Evolutionary conservation across 768 basidiomycete species (phyloP), one percentile per base, ranked within the genome.

Genomic region (Termitomyces sp.): DNA sequence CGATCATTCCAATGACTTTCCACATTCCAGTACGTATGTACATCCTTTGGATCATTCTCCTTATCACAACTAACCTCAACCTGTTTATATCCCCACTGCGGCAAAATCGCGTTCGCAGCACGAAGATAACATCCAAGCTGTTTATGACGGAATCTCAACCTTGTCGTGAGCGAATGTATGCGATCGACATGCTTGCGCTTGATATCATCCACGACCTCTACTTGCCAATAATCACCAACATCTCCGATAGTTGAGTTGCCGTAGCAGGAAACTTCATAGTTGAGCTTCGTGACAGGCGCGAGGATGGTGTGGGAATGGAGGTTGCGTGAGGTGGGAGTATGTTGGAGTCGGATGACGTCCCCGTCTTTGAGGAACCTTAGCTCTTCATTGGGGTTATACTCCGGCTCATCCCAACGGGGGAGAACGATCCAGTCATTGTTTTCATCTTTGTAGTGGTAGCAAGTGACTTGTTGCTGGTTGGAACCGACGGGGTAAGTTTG

Each of bases 11-110:
- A 94, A 71, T 99, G 97, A 67, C 86, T 91, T 73, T 99, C 97
- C 56, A 99, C 91, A 70, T 99, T 99, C 97, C 97, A 99, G 68
- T 94, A 91, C 3, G 95, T 96, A 72, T 94, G 92, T 18, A 80
- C 69, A 71, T 98, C 91, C 18, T 75, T 78, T 1, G 85, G 86
- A 66, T 91, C 83, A 66, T 95, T 90, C 71, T 93, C 88, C 74
- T 91, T 92, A 56, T 88, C 88, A 71, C 97, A 99, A 65, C 86
- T 90, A 50, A 98, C 95, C 71, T 99, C 97, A 55, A 98, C 82
- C 75, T 99, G 96, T 75, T 99, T 98, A 82, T 97, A 98, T 12
- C 96, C 96, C 97, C 97, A 99, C 73, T 96, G 93, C 1, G 97
- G 97, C 41, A 99, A 73, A 55, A 91, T 79, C 2, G 87, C 83